Conservation (phyloP, 164 flowering plant genomes). For the Vitis rupestris region DNA sequence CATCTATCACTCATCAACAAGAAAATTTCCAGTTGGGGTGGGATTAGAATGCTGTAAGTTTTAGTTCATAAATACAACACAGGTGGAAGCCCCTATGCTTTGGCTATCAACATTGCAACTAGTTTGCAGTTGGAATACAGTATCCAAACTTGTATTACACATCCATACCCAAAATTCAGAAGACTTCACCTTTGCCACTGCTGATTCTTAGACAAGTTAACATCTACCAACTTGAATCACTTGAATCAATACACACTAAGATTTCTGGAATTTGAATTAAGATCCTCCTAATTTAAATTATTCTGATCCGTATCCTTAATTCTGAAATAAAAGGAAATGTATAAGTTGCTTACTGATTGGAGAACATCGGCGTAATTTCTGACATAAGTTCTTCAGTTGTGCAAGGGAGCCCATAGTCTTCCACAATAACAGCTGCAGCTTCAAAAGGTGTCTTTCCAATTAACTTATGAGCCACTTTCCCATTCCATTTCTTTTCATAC, state of each 20-base stretch:
- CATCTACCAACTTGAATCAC: background rate
- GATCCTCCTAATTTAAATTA: background rate
- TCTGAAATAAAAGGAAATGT: background rate
- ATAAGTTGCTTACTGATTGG: conserved; percentile 49
- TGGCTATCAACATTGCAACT: too few relatives aligned
- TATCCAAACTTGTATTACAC: too few relatives aligned
- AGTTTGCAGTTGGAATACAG: too few relatives aligned
- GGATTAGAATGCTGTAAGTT: too few relatives aligned
- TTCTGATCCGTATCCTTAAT: background rate
- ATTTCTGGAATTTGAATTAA: background rate
- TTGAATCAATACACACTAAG: background rate
- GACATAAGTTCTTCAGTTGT: conserved; percentile 55
- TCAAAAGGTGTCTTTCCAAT: conserved; percentile 77
- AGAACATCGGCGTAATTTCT: conserved; percentile 63
- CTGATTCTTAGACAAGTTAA: background rate
- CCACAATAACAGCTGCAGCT: conserved; percentile 67
- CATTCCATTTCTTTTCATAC: conserved; percentile 89
- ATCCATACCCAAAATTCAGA: background rate
- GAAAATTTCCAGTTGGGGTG: too few relatives aligned
- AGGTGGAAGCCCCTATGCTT: too few relatives aligned
- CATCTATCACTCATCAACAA: too few relatives aligned
- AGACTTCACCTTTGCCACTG: background rate
- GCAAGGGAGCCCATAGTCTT: conserved; percentile 81
- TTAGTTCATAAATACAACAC: too few relatives aligned
- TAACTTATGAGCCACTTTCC: conserved; percentile 49